Evolutionary conservation across 257 asterid genomes (phyloP), one percentile per base, ranked within the genome.

Genomic region (Primulina tabacum): DNA sequence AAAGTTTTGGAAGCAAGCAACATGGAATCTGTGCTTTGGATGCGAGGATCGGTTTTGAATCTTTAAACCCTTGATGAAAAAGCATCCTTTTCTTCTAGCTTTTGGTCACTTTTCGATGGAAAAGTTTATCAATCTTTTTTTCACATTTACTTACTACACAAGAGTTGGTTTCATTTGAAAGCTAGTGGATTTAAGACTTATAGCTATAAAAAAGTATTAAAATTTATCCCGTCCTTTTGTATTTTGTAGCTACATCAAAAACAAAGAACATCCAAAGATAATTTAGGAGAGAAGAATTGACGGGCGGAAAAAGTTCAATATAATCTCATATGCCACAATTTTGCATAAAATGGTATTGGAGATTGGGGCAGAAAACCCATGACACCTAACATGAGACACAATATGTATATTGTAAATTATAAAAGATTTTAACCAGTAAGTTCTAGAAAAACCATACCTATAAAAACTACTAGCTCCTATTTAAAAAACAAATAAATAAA

Each of bases 61-160:
- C 81, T 70, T 50, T 60, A 53, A 75, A 78, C 66, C 65, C 62
- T 35, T 57, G 58, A 63, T 75, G 55, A 62, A 47, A 71, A 80
- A 84, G 32, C 81, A 86, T 82, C 62, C 85, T 70, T 83, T 81
- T 71, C 90, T 81, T 85, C 71, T 72, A 71, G 60, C 57, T 66
- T 28, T 0, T 47, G 71, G 55, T 53, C 17, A 47, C 67, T 33
- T 37, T 60, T 71, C 30, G 18, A 11, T 18, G 26, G 40, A 37
- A 7, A 75, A 64, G 65, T 0, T 35, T 43, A 37, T 40, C 64
- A 34, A 50, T 18, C 73, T 62, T 59, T 40, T 66, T 40, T 43
- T 43, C 55, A n/a, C 55, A 43, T 2, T 12, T 43, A 12, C 6
- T 6, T 4, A 12, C n/a, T 4, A 0, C 12, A 11, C 55, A 12